These are phyloP conservation scores for Penicillium ucsense DNA, from an alignment of 495 filamentous ascomycete genomes.

Conservation along the genomic window DNA sequence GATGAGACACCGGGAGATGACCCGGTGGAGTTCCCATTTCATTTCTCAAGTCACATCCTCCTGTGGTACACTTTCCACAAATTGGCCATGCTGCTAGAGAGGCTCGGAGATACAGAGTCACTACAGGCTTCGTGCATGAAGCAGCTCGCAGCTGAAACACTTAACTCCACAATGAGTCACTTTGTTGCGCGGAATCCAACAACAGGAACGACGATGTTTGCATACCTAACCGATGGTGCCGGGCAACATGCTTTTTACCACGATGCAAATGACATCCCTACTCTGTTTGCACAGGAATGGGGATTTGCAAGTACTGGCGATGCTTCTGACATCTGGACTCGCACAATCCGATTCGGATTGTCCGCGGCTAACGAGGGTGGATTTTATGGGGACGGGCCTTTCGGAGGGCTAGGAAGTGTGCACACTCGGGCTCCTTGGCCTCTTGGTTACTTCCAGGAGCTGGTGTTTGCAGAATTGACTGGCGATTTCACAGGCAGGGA, in stretches of 20 bases:
- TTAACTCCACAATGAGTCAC: background rate
- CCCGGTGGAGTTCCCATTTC: background rate
- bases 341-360: background rate
- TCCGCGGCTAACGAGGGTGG: background rate
- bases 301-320: background rate
- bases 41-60: background rate
- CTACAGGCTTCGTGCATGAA: background rate
- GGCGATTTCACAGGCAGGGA: background rate
- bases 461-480: background rate
- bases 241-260: background rate
- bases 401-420: conserved; percentile 1
- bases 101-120: background rate
- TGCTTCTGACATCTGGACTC: background rate
- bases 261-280: background rate
- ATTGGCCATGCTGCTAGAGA: background rate
- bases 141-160: background rate
- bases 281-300: background rate
- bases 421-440: conserved; percentile 1
- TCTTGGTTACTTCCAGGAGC: background rate
- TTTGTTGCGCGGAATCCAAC: background rate
- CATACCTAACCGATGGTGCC: background rate
- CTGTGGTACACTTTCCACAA: background rate
- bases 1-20: conserved; percentile 1
- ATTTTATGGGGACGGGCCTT: background rate
- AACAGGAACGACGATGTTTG: background rate